Percentiles rank a stretch among this genome's conserved stretches.
Conservation (phyloP, 805 yeast genomes). For the Nakazawaea siamensis region DNA sequence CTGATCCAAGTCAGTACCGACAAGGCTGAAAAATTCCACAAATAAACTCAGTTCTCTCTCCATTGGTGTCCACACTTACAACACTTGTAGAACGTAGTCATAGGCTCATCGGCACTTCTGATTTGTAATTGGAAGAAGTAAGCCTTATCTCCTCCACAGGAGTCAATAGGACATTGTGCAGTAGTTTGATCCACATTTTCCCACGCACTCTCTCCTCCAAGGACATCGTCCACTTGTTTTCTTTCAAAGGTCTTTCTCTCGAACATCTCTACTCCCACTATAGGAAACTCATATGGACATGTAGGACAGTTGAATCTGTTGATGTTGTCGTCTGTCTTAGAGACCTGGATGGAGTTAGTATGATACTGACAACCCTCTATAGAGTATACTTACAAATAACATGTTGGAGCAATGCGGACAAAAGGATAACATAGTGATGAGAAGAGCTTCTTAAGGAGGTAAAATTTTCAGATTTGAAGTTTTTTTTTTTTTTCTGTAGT, state of each 20-base stretch:
- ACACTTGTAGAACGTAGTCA: constrained; percentile 97
- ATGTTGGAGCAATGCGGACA: constrained; percentile 94
- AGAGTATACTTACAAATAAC: constrained; percentile 44
- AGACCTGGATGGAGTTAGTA: constrained; percentile 25
- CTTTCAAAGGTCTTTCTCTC: constrained; percentile 79
- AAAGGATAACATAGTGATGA: constrained; percentile 67
- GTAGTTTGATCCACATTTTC: constrained; percentile 95
- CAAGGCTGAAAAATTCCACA: constrained; percentile 1
- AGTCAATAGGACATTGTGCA: constrained; percentile 84
- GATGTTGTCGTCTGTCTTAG: constrained; percentile 46
- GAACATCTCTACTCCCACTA: constrained; percentile 72
- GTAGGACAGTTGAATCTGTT: constrained; percentile 83
- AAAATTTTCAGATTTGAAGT: constrained; percentile 6
- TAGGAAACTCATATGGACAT: constrained; percentile 92
- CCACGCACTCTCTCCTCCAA: constrained; percentile 98
- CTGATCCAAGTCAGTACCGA: constrained; percentile 7
- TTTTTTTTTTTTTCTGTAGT: constrained; percentile 13
- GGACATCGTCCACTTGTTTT: constrained; percentile 90
- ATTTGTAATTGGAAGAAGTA: constrained; percentile 96
- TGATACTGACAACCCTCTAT: not conserved
- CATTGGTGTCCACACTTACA: constrained; percentile 90
- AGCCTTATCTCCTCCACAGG: constrained; percentile 84
- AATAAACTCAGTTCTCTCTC: constrained; percentile 69
- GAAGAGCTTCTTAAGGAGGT: too few species aligned
- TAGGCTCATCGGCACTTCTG: constrained; percentile 97